A percentile compares a stretch with the other conserved stretches of the same genome.
These are phyloP conservation scores for Boletus patriciae DNA, from an alignment of 768 basidiomycete species.

Conservation along the genomic window DNA sequence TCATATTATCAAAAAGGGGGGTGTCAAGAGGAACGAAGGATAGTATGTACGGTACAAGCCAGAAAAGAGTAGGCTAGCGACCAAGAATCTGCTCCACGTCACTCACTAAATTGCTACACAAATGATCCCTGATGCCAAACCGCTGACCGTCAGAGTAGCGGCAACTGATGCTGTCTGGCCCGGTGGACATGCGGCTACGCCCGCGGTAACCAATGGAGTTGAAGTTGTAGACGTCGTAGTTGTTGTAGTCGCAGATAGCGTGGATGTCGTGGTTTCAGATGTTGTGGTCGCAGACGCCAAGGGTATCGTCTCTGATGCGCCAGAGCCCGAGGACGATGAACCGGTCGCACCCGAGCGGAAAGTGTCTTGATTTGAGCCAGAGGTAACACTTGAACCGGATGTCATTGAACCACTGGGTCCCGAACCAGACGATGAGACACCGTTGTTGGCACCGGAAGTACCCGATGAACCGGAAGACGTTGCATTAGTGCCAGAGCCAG, in stretches of 20 bases:
- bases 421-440: neutral
- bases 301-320: neutral
- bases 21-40: slow-evolving; percentile 10
- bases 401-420: neutral
- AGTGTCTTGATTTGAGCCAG: neutral
- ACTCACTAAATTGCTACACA: slow-evolving; percentile 13
- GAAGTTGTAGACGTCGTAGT: slow-evolving; percentile 1
- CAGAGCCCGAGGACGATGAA: neutral
- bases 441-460: neutral
- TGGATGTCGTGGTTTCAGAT: neutral
- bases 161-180: slow-evolving; percentile 10
- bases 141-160: neutral
- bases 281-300: neutral
- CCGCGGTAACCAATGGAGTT: neutral
- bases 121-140: neutral
- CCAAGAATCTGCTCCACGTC: neutral
- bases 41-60: slow-evolving; percentile 25
- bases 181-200: slow-evolving; percentile 10
- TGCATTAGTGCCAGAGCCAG: neutral
- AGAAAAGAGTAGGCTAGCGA: neutral
- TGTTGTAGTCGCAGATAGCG: neutral
- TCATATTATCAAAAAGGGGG: neutral
- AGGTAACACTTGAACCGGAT: neutral
- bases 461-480: slow-evolving; percentile 1
- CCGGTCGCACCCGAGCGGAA: neutral